These are phyloP conservation scores for Asterionellopsis glacialis DNA, from an alignment of 108 stramenopile species.

Conservation along the genomic window DNA sequence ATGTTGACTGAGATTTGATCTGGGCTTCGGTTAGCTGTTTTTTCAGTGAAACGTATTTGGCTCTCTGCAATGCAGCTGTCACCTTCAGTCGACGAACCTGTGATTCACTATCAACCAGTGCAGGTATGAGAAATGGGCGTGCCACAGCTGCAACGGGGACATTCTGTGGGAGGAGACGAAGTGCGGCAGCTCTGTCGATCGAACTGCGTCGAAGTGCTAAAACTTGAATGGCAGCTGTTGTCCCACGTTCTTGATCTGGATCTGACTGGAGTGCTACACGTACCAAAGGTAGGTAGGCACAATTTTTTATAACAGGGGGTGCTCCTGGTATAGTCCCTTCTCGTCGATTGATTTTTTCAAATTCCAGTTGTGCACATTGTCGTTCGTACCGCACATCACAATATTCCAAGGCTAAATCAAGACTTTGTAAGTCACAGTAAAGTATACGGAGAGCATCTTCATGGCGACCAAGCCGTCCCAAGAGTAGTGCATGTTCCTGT, in stretches of 20 bases:
- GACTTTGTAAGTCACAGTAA: constrained; percentile 62
- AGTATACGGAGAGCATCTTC: constrained; percentile 83
- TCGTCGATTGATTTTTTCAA: constrained; percentile 22
- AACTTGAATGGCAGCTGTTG: constrained; percentile 75
- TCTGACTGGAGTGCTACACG: constrained; percentile 75
- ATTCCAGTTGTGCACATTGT: constrained; percentile 42
- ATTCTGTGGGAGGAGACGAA: constrained; percentile 74
- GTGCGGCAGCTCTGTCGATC: constrained; percentile 77
- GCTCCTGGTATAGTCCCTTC: too few species aligned
- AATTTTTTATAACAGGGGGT: constrained; percentile 13
- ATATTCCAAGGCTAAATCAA: constrained; percentile 83
- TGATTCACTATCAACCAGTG: constrained; percentile 77
- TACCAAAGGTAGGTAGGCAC: constrained; percentile 82
- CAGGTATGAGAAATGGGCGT: constrained; percentile 81
- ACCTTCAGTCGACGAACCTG: constrained; percentile 78
- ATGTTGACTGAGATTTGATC: constrained; percentile 66
- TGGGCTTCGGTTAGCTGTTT: constrained; percentile 77
- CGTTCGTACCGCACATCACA: constrained; percentile 76
- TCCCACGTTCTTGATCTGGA: constrained; percentile 57
- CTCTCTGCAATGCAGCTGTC: constrained; percentile 67
- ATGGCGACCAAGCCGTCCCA: constrained; percentile 82
- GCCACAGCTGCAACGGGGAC: constrained; percentile 72
- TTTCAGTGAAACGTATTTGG: constrained; percentile 63
- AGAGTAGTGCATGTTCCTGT: constrained; percentile 72
- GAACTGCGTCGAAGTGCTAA: constrained; percentile 63